Percentiles rank a stretch among this genome's conserved stretches.
These are phyloP conservation scores for Warburgia ugandensis DNA, from an alignment of 164 flowering plant species.

Conservation along the genomic window DNA sequence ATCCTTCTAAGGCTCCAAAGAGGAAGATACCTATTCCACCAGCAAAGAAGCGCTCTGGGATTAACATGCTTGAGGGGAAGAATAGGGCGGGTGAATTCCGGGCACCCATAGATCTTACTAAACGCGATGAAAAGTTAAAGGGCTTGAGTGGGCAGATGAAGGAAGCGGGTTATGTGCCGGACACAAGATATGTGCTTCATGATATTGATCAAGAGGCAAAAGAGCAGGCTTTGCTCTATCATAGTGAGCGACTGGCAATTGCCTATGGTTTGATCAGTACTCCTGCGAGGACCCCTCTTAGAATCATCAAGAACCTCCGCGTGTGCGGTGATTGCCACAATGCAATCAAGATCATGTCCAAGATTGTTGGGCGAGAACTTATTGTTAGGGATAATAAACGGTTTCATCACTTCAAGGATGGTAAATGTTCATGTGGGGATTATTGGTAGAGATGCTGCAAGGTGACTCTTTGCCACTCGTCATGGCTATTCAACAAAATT, in stretches of 20 bases:
- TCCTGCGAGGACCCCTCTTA: constrained; percentile 68
- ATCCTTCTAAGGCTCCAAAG: constrained; percentile 42
- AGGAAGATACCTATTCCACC: constrained; percentile 59
- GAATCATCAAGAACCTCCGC: constrained; percentile 84
- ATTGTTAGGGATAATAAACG: constrained; percentile 86
- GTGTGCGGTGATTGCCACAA: constrained; percentile 88
- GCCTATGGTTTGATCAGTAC: constrained; percentile 86
- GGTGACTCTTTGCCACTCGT: too few relatives aligned
- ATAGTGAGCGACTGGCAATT: constrained; percentile 81
- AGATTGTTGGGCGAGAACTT: constrained; percentile 76
- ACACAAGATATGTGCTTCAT: constrained; percentile 81
- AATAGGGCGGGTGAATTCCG: constrained; percentile 44
- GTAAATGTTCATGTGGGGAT: constrained; percentile 82
- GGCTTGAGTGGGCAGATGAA: constrained; percentile 32
- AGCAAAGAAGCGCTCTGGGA: constrained; percentile 38
- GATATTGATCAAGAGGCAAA: constrained; percentile 94
- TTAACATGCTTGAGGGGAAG: constrained; percentile 68
- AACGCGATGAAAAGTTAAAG: constrained; percentile 47
- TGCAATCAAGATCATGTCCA: constrained; percentile 87
- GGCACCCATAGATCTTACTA: constrained; percentile 34
- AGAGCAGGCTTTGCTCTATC: constrained; percentile 82
- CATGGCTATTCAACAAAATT: too few relatives aligned
- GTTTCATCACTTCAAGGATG: constrained; percentile 87
- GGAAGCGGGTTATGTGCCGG: constrained; percentile 67
- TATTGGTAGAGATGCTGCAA: too few relatives aligned